Evolutionary conservation across 768 basidiomycete genomes (phyloP), one percentile per base, ranked within the genome.

Genomic region (Serendipita indica): DNA sequence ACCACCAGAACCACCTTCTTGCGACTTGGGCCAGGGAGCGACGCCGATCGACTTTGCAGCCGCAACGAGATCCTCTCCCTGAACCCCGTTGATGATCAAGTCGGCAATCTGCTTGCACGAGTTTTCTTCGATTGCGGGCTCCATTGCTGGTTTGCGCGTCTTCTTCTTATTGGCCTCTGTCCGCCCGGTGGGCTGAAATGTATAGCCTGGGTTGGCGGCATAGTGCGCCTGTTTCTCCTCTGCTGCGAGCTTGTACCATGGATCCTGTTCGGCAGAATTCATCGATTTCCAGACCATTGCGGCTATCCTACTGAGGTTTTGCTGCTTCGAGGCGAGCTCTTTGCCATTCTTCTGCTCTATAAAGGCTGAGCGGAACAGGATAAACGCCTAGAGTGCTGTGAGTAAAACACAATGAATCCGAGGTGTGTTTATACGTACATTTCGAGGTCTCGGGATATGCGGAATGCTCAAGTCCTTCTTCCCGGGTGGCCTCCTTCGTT

Each of bases 331-430:
- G 22, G 49, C 49, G 16, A 54, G 25, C 32, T 54, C 49, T 54
- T 54, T 54, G 12, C 49, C 49, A 30, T 54, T 54, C 49, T 54
- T 54, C 32, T 54, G 49, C 49, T 54, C 49, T 18, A 54, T 54
- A 28, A 54, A 54, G 7, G 49, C 49, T 18, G 49, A 54, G 3
- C 49, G 49, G 30, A 54, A 54, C 10, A 54, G 49, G 32, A 54
- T 54, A 30, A 54, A 54, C 4, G 49, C 49, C 49, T 54, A 27
- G 16, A 18, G 32, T 2, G 4, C 4, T 13, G 10, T 54, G 25
- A 54, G 49, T 54, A 54, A 30, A 54, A 18, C n/a, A 54, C 20
- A 54, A 27, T 28, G 2, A 3, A 28, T 7, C n/a, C 7, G 32
- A 30, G n/a, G n/a, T 10, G n/a, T 10, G n/a, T 10, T n/a, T 10